These are phyloP conservation scores for Aspergillus thermomutatus DNA, from an alignment of 2,329 filamentous ascomycete species.

Conservation along the genomic window DNA sequence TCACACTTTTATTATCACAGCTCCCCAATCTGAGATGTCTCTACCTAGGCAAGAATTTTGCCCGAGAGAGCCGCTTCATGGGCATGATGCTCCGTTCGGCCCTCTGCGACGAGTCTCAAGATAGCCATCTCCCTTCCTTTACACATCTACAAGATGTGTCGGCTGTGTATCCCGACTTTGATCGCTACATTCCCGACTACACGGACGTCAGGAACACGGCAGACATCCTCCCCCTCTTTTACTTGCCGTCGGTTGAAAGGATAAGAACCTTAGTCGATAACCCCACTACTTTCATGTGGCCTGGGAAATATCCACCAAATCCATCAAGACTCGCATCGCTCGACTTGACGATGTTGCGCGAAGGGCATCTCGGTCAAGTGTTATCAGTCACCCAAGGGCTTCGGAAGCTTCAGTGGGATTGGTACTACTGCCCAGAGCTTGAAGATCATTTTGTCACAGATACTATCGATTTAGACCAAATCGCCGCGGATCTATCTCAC, in stretches of 20 bases:
- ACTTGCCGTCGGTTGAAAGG: conserved; percentile 14
- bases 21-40: conserved; percentile 13
- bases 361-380: conserved; percentile 8
- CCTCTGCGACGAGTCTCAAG: conserved; percentile 1
- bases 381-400: conserved; percentile 9
- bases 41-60: conserved; percentile 8
- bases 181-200: neutral
- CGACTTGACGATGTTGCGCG: conserved; percentile 9
- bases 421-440: conserved; percentile 7
- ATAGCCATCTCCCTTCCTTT: conserved; percentile 7
- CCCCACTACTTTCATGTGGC: conserved; percentile 14
- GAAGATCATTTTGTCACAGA: conserved; percentile 4
- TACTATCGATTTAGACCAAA: conserved; percentile 14
- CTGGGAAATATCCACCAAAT: conserved; percentile 2
- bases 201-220: conserved; percentile 9
- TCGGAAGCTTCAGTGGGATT: conserved; percentile 9
- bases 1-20: conserved; percentile 15
- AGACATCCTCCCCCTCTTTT: conserved; percentile 17
- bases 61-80: conserved; percentile 6
- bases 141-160: conserved; percentile 2
- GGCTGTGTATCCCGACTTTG: neutral
- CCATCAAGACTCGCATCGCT: conserved; percentile 8
- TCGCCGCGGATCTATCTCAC: conserved; percentile 16
- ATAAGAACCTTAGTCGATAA: conserved; percentile 16
- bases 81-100: conserved; percentile 13